Evolutionary conservation across 108 stramenopile species (phyloP).

Genomic region (Fistulifera solaris): DNA sequence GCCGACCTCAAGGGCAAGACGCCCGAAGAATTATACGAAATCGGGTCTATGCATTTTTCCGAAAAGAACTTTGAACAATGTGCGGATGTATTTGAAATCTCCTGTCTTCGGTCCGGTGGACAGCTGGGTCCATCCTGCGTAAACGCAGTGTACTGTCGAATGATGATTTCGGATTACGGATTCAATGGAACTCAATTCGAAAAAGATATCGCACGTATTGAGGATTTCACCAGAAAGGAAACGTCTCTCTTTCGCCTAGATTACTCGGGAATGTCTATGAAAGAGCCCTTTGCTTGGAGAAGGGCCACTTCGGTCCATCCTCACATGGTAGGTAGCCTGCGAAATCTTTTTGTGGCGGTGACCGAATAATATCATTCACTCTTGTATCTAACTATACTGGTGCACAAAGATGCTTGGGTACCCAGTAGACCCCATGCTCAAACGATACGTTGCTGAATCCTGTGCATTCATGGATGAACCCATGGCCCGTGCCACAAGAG

Average conservation of each 20-base stretch:
- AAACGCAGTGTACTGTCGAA: slow-evolving; percentile 72
- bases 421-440: slow-evolving; percentile 49
- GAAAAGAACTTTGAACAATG: slow-evolving; percentile 46
- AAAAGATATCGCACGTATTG: slow-evolving; percentile 51
- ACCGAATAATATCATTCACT: not conserved
- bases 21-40: slow-evolving; percentile 68
- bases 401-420: slow-evolving; percentile 48
- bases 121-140: slow-evolving; percentile 46
- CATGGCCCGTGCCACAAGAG: slow-evolving; percentile 31
- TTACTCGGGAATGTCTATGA: not conserved
- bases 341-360: not conserved
- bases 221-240: slow-evolving; percentile 33
- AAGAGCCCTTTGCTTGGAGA: slow-evolving; percentile 39
- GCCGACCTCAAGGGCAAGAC: slow-evolving; percentile 23
- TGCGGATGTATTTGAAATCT: slow-evolving; percentile 63
- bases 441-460: slow-evolving; percentile 65
- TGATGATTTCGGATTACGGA: slow-evolving; percentile 70
- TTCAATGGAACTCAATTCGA: slow-evolving; percentile 61
- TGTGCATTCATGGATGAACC: slow-evolving; percentile 65
- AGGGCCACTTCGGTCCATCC: slow-evolving; percentile 55
- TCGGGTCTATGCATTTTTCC: slow-evolving; percentile 49
- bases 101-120: slow-evolving; percentile 46
- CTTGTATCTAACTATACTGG: no score
- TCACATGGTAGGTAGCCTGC: slow-evolving; percentile 21
- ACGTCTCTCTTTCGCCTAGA: slow-evolving; percentile 25